These are phyloP conservation scores for Colletotrichum sp. DNA, from an alignment of 2,329 filamentous ascomycete species.

Conservation along the genomic window DNA sequence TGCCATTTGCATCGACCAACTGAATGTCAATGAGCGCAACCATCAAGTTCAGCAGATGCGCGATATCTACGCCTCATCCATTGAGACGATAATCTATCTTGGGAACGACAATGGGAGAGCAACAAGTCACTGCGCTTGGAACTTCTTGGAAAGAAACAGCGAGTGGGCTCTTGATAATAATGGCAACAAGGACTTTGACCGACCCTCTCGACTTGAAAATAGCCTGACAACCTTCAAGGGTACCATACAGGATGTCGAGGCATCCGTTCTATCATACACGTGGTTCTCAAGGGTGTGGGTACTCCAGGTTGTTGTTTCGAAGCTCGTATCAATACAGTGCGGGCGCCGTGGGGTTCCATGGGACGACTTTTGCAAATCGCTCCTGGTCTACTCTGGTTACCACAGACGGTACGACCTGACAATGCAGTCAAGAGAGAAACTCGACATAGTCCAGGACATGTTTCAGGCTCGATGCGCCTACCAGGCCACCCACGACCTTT, in stretches of 20 bases:
- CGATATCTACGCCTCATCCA: neutral
- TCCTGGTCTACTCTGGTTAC: fast-evolving
- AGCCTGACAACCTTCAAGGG: neutral
- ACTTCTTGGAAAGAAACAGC: neutral
- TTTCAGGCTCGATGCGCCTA: neutral
- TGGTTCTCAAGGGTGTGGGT: neutral
- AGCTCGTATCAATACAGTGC: neutral
- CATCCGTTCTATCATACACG: neutral
- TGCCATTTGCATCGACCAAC: neutral
- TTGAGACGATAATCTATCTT: neutral
- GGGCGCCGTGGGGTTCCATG: neutral
- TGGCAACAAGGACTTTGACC: neutral
- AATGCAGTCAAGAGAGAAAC: neutral
- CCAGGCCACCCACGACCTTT: neutral
- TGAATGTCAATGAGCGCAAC: neutral
- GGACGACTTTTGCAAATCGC: neutral
- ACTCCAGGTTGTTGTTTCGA: neutral
- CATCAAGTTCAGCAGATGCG: neutral
- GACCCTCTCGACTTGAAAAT: fast-evolving
- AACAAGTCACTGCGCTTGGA: neutral
- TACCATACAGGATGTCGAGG: neutral
- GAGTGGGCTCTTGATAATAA: neutral
- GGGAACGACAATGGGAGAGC: neutral
- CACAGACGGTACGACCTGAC: neutral
- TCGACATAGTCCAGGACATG: neutral